These are phyloP conservation scores for Exophiala aquamarina DNA, from an alignment of 2,329 filamentous ascomycete species.

Conservation along the genomic window DNA sequence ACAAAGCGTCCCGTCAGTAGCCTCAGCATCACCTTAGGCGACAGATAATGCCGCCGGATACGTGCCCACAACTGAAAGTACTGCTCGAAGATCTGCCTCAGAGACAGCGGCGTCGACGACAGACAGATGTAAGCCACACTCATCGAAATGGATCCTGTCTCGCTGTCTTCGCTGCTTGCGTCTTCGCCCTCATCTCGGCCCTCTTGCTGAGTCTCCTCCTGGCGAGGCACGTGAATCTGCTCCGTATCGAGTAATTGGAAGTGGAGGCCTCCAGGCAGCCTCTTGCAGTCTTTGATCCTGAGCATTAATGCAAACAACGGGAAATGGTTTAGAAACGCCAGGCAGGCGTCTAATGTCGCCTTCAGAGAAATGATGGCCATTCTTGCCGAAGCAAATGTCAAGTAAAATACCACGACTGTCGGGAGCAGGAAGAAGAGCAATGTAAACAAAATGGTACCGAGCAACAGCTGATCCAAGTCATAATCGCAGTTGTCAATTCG, in stretches of 20 bases:
- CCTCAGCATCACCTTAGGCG: slow-evolving; percentile 81
- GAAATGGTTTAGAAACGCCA: slow-evolving; percentile 96
- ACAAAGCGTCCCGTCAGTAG: slow-evolving; percentile 89
- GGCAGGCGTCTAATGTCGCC: slow-evolving; percentile 82
- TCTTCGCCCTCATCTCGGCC: background rate
- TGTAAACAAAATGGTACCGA: slow-evolving; percentile 95
- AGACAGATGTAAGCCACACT: slow-evolving; percentile 22
- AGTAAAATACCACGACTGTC: slow-evolving; percentile 93
- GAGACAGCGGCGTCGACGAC: slow-evolving; percentile 82
- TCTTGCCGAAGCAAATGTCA: slow-evolving; percentile 89
- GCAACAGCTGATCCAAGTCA: slow-evolving; percentile 91
- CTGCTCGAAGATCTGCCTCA: slow-evolving; percentile 94
- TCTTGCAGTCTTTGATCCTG: slow-evolving; percentile 84
- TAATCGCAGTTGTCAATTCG: slow-evolving; percentile 99
- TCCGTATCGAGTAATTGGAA: slow-evolving; percentile 21
- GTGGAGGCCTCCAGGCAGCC: slow-evolving; percentile 69
- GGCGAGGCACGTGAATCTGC: slow-evolving; percentile 9
- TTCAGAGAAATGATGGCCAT: slow-evolving; percentile 96
- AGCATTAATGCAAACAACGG: slow-evolving; percentile 97
- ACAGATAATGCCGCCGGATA: slow-evolving; percentile 92
- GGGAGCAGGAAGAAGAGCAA: slow-evolving; percentile 91
- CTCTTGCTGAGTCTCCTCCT: slow-evolving; percentile 6
- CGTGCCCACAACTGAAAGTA: slow-evolving; percentile 94
- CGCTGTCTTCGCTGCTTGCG: slow-evolving; percentile 6
- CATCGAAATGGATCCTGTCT: slow-evolving; percentile 12